Conservation (phyloP, 2,329 filamentous ascomycete genomes). For the Diplodia seriata region DNA sequence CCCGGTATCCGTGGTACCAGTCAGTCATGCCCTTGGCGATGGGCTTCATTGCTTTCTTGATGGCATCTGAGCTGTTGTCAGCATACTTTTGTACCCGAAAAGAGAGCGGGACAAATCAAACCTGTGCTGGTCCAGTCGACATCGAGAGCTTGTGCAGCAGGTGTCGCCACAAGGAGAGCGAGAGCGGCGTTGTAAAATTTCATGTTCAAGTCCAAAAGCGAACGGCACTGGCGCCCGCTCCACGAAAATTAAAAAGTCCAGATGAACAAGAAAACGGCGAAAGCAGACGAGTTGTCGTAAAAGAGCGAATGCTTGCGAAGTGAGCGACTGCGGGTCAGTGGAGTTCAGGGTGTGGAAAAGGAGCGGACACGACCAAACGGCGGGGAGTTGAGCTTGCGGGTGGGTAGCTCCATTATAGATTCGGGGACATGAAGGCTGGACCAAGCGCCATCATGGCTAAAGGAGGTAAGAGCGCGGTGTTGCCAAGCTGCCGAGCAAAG, state of each 20-base stretch:
- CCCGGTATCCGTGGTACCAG: constrained; percentile 67
- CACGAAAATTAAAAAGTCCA: background rate
- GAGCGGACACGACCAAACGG: constrained; percentile 15
- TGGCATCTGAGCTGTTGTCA: constrained; percentile 57
- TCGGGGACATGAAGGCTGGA: background rate
- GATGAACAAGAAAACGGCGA: too few relatives aligned
- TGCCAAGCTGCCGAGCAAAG: constrained; percentile 24
- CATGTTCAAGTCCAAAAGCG: background rate
- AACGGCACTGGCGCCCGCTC: constrained; percentile 1
- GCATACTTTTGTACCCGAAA: background rate
- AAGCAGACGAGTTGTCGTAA: background rate
- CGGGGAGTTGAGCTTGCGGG: background rate
- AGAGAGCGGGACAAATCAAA: background rate
- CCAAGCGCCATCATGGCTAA: constrained; percentile 24
- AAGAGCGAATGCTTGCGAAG: too few relatives aligned
- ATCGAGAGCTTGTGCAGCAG: constrained; percentile 4
- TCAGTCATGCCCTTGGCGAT: constrained; percentile 55
- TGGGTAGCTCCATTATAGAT: constrained; percentile 15
- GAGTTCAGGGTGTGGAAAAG: background rate
- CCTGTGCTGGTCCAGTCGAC: constrained; percentile 21
- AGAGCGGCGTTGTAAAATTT: background rate
- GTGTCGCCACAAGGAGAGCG: constrained; percentile 1
- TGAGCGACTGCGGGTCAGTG: constrained; percentile 15
- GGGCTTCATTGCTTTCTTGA: constrained; percentile 66
- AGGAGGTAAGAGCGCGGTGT: constrained; percentile 29